A percentile compares a stretch with the other conserved stretches of the same genome.
These are phyloP conservation scores for Globisporangium orthogonon DNA, from an alignment of 352 stramenopile species.

Conservation along the genomic window DNA sequence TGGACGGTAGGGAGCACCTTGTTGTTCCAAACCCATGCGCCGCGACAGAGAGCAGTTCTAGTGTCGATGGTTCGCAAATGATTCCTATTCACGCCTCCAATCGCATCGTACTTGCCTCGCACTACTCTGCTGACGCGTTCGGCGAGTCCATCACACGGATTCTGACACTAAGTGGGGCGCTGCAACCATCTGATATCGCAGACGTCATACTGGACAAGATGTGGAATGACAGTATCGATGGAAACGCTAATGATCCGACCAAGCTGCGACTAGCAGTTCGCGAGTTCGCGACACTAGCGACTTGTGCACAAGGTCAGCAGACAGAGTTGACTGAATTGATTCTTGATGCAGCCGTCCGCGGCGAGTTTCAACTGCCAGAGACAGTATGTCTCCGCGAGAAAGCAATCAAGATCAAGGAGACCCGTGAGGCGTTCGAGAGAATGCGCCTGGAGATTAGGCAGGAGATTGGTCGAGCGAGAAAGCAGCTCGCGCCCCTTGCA, in stretches of 20 bases:
- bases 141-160: slow-evolving; percentile 27
- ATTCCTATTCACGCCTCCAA: slow-evolving; percentile 33
- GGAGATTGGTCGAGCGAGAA: slow-evolving; percentile 12
- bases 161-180: slow-evolving; percentile 25
- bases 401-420: slow-evolving; percentile 20
- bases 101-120: slow-evolving; percentile 37
- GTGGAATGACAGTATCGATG: slow-evolving; percentile 20
- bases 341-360: slow-evolving; percentile 30
- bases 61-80: background rate
- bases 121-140: slow-evolving; percentile 23
- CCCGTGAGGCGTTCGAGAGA: slow-evolving; percentile 10
- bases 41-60: background rate
- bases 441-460: slow-evolving; percentile 14
- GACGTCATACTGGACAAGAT: slow-evolving; percentile 42
- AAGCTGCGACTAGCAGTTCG: slow-evolving; percentile 25
- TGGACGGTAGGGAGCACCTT: slow-evolving; percentile 21
- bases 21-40: slow-evolving; percentile 4
- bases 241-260: background rate
- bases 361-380: slow-evolving; percentile 37
- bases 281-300: slow-evolving; percentile 18
- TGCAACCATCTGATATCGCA: slow-evolving; percentile 22
- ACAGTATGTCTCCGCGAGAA: slow-evolving; percentile 26
- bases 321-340: slow-evolving; percentile 29
- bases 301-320: slow-evolving; percentile 15
- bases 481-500: slow-evolving; percentile 17